Evolutionary conservation across 805 yeast species (phyloP).

Genomic region (Sporopachydermia lactativora): DNA sequence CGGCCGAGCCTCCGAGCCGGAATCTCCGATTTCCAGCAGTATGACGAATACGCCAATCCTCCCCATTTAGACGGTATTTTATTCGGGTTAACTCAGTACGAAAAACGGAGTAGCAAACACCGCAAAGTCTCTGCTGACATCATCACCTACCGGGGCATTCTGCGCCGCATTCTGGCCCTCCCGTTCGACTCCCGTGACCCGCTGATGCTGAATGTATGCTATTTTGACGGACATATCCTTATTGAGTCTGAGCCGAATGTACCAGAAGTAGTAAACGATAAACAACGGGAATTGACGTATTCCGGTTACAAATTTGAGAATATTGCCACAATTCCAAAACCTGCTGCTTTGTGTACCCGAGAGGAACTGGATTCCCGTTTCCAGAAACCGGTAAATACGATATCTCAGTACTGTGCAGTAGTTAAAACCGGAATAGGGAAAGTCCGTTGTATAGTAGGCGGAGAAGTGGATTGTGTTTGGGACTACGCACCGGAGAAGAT

Average conservation of each 20-base stretch:
- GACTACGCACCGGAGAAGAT: conserved; percentile 50
- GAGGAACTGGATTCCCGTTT: conserved; percentile 51
- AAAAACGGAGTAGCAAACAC: conserved; percentile 27
- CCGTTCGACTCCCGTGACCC: conserved; percentile 46
- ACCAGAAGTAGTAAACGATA: conserved; percentile 19
- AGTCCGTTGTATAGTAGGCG: conserved; percentile 55
- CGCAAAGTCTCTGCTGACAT: conserved; percentile 46
- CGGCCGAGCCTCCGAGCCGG: conserved; percentile 55
- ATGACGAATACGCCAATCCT: conserved; percentile 33
- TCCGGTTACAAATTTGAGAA: conserved; percentile 82
- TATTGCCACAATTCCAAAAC: conserved; percentile 57
- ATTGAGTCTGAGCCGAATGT: conserved; percentile 25
- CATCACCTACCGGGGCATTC: conserved; percentile 73
- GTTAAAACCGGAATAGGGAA: conserved; percentile 77
- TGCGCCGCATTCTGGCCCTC: conserved; percentile 57
- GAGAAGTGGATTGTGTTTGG: conserved; percentile 86
- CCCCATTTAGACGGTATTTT: conserved; percentile 48
- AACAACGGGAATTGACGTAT: conserved; percentile 29
- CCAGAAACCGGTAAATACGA: conserved; percentile 46
- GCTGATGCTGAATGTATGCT: conserved; percentile 45
- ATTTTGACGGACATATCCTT: conserved; percentile 65
- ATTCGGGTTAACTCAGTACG: conserved; percentile 39
- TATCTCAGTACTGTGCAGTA: conserved; percentile 69
- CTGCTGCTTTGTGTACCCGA: conserved; percentile 60
- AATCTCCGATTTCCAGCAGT: conserved; percentile 37